Conservation (phyloP, 495 filamentous ascomycete genomes). For the Astrothelium subdiscretum region DNA sequence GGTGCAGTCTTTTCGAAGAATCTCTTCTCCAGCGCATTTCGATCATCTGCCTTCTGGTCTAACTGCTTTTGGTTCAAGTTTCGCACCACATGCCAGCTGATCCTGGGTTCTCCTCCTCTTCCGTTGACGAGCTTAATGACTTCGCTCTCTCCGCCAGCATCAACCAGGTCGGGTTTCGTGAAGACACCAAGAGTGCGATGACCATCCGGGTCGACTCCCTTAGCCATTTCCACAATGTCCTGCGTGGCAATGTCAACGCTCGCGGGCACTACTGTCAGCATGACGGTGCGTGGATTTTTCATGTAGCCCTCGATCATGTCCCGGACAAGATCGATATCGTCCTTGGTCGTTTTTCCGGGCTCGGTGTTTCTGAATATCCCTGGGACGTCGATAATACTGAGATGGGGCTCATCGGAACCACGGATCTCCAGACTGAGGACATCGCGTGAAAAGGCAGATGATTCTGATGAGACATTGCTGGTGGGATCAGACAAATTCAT, state of each 20-base stretch:
- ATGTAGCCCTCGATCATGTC: constrained; percentile 47
- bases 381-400: constrained; percentile 53
- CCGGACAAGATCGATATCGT: constrained; percentile 37
- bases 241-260: constrained; percentile 53
- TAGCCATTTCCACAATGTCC: constrained; percentile 45
- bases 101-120: constrained; percentile 29
- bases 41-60: constrained; percentile 15
- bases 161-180: constrained; percentile 51
- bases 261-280: constrained; percentile 46
- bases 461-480: neutral
- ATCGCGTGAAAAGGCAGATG: constrained; percentile 41
- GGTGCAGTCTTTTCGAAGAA: constrained; percentile 26
- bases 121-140: constrained; percentile 38
- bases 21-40: constrained; percentile 24
- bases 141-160: constrained; percentile 33
- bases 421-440: constrained; percentile 47
- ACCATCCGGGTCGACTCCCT: constrained; percentile 37
- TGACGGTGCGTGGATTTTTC: constrained; percentile 34
- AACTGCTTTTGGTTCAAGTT: constrained; percentile 41
- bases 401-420: constrained; percentile 45
- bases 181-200: constrained; percentile 46
- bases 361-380: constrained; percentile 49
- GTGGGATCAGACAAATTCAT: constrained; percentile 34
- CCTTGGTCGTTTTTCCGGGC: constrained; percentile 37
- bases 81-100: constrained; percentile 47